Base-by-base conservation (phyloP, 257 asterid species). In the Nicotiana paniculata region DNA sequence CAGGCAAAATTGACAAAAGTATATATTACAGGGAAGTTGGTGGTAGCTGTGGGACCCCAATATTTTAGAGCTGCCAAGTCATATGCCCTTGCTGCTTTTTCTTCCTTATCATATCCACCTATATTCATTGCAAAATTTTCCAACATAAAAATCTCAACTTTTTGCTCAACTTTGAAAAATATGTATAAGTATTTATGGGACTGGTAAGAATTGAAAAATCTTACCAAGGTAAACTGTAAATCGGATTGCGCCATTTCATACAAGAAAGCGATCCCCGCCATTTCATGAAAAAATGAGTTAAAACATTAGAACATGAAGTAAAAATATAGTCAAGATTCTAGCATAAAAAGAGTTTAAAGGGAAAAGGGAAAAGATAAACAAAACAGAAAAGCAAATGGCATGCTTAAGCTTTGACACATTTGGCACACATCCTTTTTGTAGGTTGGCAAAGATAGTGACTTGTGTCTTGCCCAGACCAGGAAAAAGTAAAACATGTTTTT, bases 61-160 rank as follows among this genome's bases (percentile, higher is more conserved):
- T 95, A 95, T 77, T 93, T 95, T 59, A 95, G 92, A 24, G 98
- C 98, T 32, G 98, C 98, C 89, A 95, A 85, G 87, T 95, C 98
- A 72, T 95, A 95, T 3, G 98, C 84, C 80, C 97, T 88, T 7
- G 98, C 98, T 1, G 98, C 98, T 91, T 89, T 93, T 13, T 93
- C 98, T 88, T 95, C 98, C 75, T 93, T 93, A 83, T 95, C 99
- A 87, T 95, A 95, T 6, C 99, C 99, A 85, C 99, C 99, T 93
- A 85, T 59, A 63, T 35, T 69, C 74, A 18, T 58, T 79, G 37
- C 2, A 78, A 48, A 6, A 4, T 5, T 62, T 43, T 4, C 7
- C 65, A 35, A 57, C 24, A 61, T n/a, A 24, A 39, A 79, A 39
- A 58, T n/a, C 74, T 61, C 15, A 2, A 79, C 37, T 15, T 79